Evolutionary conservation across 768 basidiomycete genomes (phyloP), one percentile per base, ranked within the genome.

Genomic region (Tremella yokohamensis): DNA sequence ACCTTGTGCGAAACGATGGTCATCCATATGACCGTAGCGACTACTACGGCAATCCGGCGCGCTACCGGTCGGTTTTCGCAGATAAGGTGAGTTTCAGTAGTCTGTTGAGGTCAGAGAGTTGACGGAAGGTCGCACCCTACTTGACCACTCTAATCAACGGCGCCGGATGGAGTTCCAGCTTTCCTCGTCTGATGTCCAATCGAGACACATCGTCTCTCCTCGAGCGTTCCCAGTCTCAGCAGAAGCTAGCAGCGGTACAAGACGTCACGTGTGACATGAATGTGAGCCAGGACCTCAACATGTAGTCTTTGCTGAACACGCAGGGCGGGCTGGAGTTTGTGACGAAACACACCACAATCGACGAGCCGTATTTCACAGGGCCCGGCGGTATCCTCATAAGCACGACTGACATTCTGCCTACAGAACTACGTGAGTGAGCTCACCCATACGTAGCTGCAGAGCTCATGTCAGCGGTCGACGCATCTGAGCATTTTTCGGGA

Each of bases 221-320:
- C 8, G 72, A 74, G 1, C 82, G 84, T 0, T 80, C 86, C 7
- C 61, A 77, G 34, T 79, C 76, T 2, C 86, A 84, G 0, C 78
- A 79, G 39, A 71, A 78, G 8, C 65, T 86, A 1, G 82, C 83
- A 7, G 68, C 65, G 40, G 61, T 96, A 20, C 89, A 88, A 1
- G 92, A 96, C 70, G 87, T 96, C 38, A 90, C 84, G 61, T 94
- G 91, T 69, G 92, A 96, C 70, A 80, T 90, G n/a, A 82, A 84
- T 70, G 88, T 86, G 57, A 56, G 62, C 52, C n/a, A 3, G 6
- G 9, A 9, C n/a, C n/a, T 11, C 2, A 15, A 24, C 3, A 7
- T 15, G 16, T 3, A 3, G 15, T 2, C 11, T 13, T 16, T 52
- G 56, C 53, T 57, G 40, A 29, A 15, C 4, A 16, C 16, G 34